Evolutionary conservation across 2,329 filamentous ascomycete genomes (phyloP).

Genomic region (Pseudopithomyces maydicus): DNA sequence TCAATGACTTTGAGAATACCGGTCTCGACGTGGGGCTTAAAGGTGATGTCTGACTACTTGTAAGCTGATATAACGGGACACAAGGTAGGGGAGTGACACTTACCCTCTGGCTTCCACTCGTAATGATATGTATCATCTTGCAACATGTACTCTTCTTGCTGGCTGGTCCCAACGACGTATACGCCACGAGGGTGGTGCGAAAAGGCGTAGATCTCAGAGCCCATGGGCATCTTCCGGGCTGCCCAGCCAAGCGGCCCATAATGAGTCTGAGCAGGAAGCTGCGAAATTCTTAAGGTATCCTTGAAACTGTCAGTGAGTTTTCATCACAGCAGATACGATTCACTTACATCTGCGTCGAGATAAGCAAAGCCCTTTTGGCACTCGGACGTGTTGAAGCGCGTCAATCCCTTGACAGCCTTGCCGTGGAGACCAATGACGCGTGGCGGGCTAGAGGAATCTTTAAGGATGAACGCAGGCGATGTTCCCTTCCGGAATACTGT

Average conservation of each 20-base stretch:
- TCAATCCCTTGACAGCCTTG: slow-evolving; percentile 71
- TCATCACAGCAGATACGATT: background rate
- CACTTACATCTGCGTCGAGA: slow-evolving; percentile 63
- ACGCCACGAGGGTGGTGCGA: slow-evolving; percentile 78
- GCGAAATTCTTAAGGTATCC: slow-evolving; percentile 74
- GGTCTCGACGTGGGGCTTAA: slow-evolving; percentile 71
- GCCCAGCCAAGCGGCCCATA: slow-evolving; percentile 78
- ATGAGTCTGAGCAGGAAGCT: slow-evolving; percentile 69
- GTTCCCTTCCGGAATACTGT: slow-evolving; percentile 81
- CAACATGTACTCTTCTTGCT: slow-evolving; percentile 74
- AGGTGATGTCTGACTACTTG: slow-evolving; percentile 50
- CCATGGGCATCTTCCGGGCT: slow-evolving; percentile 72
- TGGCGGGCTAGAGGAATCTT: slow-evolving; percentile 77
- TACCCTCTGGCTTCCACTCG: slow-evolving; percentile 77
- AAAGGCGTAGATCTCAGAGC: slow-evolving; percentile 72
- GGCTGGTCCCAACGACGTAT: slow-evolving; percentile 77
- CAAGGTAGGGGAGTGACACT: background rate
- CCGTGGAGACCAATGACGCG: slow-evolving; percentile 76
- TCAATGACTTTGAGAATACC: slow-evolving; percentile 80
- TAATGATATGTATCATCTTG: slow-evolving; percentile 84
- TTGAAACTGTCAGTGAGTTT: slow-evolving; percentile 39
- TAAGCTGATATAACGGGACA: background rate
- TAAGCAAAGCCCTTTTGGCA: slow-evolving; percentile 86
- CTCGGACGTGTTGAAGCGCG: slow-evolving; percentile 74
- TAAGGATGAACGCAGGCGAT: slow-evolving; percentile 82